A percentile compares a stretch with the other conserved stretches of the same genome.
Evolutionary conservation across 208 protist species (phyloP).

Genomic region (Acanthamoeba sp.): DNA sequence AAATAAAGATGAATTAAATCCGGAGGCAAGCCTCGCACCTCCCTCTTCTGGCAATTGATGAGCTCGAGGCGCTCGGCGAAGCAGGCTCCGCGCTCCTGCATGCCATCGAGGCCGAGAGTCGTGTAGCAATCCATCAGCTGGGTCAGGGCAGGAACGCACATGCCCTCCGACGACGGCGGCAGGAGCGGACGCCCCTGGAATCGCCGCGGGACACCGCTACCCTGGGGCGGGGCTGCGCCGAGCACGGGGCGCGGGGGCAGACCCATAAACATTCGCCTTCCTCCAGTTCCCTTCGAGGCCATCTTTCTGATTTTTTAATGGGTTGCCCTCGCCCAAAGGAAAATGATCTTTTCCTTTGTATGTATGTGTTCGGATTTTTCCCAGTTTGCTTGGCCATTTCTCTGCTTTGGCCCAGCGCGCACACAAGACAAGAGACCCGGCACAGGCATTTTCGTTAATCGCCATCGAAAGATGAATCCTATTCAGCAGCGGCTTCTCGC

Average conservation of each 20-base stretch:
- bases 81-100: conserved; percentile 46
- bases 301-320: neutral
- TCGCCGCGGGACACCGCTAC: conserved; percentile 17
- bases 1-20: neutral
- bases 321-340: neutral
- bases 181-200: conserved; percentile 37
- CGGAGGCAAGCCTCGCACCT: neutral
- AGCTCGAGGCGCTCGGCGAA: conserved; percentile 25
- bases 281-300: neutral
- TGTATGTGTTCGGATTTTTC: too few species aligned
- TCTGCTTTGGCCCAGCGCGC: neutral
- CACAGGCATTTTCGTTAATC: too few species aligned
- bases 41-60: conserved; percentile 40
- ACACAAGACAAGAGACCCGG: neutral
- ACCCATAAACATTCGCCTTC: conserved; percentile 15
- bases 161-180: conserved; percentile 16
- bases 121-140: conserved; percentile 40
- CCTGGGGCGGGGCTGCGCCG: neutral
- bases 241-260: conserved; percentile 22
- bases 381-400: neutral
- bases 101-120: conserved; percentile 21
- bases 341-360: neutral
- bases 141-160: neutral
- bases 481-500: conserved; percentile 26
- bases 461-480: neutral